phyloP scores from a whole-genome alignment of 495 filamentous ascomycete genomes.

The Annulohypoxylon maeteangense region DNA sequence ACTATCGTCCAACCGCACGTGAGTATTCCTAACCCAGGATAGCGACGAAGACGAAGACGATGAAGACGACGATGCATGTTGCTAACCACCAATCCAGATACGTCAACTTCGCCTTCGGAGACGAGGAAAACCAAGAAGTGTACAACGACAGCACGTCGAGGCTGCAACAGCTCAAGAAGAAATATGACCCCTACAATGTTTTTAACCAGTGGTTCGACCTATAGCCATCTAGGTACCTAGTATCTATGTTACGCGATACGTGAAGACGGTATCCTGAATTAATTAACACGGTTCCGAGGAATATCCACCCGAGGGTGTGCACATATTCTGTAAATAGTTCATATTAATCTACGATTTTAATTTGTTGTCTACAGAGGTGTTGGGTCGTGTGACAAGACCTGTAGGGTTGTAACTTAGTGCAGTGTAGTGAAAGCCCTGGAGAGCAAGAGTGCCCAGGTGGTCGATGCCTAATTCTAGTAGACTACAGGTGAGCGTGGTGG shows the following conservation, averaged over 20 bases:
- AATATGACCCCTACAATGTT: slow-evolving; percentile 54
- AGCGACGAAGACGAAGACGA: too few relatives aligned
- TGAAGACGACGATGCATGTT: too few relatives aligned
- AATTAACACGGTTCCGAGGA: neutral
- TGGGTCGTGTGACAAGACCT: too few relatives aligned
- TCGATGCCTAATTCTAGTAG: too few relatives aligned
- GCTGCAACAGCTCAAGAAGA: slow-evolving; percentile 48
- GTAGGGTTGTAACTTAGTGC: too few relatives aligned
- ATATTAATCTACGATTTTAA: slow-evolving; percentile 5
- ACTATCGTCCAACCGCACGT: slow-evolving; percentile 34
- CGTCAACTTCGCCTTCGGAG: slow-evolving; percentile 55
- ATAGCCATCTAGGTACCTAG: neutral
- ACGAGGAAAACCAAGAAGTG: slow-evolving; percentile 49
- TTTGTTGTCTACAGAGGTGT: neutral
- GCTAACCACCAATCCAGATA: slow-evolving; percentile 42
- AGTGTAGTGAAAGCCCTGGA: too few relatives aligned
- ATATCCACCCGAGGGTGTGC: neutral
- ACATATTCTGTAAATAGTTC: slow-evolving; percentile 1
- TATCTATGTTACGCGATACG: too few relatives aligned
- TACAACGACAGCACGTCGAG: slow-evolving; percentile 47
- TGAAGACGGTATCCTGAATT: neutral
- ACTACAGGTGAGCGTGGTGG: too few relatives aligned
- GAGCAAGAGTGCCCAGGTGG: too few relatives aligned
- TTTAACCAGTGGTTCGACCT: slow-evolving; percentile 47
- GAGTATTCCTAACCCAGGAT: slow-evolving; percentile 16